Percentiles rank a stretch among this genome's conserved stretches.
Conservation (phyloP, 257 asterid species). For the Penstemon newberryi region DNA sequence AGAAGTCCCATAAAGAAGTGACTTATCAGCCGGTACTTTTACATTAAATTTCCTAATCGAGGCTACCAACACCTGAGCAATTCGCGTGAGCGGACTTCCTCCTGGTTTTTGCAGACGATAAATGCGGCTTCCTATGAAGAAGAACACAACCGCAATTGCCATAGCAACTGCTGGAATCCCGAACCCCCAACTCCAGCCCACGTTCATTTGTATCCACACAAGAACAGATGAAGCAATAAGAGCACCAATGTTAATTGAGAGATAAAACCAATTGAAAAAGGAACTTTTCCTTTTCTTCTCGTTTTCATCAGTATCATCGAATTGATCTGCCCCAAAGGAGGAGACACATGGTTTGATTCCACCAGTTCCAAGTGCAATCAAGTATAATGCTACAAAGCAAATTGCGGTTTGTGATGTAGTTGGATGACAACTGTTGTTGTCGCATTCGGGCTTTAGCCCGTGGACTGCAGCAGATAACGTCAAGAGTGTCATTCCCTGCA, state of each 20-base stretch:
- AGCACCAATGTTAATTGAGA: constrained; percentile 86
- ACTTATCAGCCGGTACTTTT: constrained; percentile 47
- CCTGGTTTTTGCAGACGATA: constrained; percentile 78
- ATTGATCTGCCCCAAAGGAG: constrained; percentile 90
- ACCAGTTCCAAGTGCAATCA: constrained; percentile 86
- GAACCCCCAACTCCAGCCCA: constrained; percentile 94
- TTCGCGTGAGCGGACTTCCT: constrained; percentile 84
- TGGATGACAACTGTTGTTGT: constrained; percentile 44
- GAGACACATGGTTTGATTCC: constrained; percentile 97
- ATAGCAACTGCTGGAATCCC: constrained; percentile 84
- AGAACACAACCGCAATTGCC: constrained; percentile 67
- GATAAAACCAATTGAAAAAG: constrained; percentile 83
- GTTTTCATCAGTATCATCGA: constrained; percentile 64
- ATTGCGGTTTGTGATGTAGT: constrained; percentile 46
- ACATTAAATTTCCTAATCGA: constrained; percentile 41
- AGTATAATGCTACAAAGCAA: constrained; percentile 55
- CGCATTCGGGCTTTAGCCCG: constrained; percentile 62
- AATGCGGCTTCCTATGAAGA: constrained; percentile 56
- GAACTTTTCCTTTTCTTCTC: constrained; percentile 80
- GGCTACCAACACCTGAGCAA: constrained; percentile 72
- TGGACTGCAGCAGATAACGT: constrained; percentile 65
- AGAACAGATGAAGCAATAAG: constrained; percentile 75
- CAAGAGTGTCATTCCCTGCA: constrained; percentile 80
- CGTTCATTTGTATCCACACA: constrained; percentile 85
- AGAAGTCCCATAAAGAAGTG: constrained; percentile 63